A percentile compares a stretch with the other conserved stretches of the same genome.
These are phyloP conservation scores for Russula vinacea DNA, from an alignment of 768 basidiomycete species.

Conservation along the genomic window DNA sequence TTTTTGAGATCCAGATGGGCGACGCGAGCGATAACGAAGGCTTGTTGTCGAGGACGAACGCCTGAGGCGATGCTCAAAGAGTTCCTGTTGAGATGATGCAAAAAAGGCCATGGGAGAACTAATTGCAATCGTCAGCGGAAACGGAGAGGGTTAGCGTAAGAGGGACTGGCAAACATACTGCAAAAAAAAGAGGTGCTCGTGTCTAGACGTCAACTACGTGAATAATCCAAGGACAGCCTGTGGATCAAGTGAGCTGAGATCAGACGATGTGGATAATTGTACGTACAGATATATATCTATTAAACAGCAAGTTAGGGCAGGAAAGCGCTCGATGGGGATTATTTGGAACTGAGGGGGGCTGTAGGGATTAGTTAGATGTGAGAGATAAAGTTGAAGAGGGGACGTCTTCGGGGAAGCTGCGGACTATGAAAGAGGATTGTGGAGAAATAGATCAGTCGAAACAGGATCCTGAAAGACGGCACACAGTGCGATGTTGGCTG, in stretches of 20 bases:
- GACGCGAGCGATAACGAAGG: constrained; percentile 11
- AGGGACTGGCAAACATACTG: not conserved
- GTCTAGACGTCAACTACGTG: constrained; percentile 24
- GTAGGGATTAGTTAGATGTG: not conserved
- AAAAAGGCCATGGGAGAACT: constrained; percentile 27
- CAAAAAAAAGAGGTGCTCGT: constrained; percentile 18
- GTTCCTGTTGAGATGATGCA: constrained; percentile 23
- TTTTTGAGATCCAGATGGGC: not conserved
- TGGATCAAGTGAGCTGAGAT: not conserved
- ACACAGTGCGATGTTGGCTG: constrained; percentile 23
- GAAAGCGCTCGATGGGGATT: not conserved
- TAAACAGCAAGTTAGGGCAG: not conserved
- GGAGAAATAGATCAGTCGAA: constrained; percentile 2
- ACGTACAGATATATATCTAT: constrained; percentile 18
- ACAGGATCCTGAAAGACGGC: not conserved
- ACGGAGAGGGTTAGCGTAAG: not conserved
- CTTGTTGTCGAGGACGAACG: constrained; percentile 25
- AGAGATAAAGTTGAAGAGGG: not conserved
- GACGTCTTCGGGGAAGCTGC: not conserved
- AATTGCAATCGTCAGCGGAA: constrained; percentile 2
- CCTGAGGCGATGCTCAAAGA: constrained; percentile 26
- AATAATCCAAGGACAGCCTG: constrained; percentile 20
- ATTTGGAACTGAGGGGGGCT: not conserved
- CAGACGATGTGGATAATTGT: not conserved
- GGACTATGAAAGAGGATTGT: not conserved